Conservation (phyloP, 805 yeast genomes). For the Ogataea siamensis region DNA sequence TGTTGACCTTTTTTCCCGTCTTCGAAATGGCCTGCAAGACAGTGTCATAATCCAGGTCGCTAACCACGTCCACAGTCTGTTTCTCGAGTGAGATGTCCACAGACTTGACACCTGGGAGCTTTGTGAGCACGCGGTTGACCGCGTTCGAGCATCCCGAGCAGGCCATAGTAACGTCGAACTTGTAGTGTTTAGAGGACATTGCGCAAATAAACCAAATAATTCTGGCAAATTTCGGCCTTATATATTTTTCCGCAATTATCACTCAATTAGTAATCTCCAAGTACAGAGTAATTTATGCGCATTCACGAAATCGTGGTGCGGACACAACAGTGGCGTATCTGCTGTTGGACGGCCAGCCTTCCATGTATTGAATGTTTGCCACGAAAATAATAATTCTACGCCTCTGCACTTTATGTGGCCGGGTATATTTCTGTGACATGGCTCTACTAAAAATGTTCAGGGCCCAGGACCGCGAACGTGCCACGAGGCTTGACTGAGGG, state of each 20-base stretch:
- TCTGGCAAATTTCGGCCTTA: slow-evolving; percentile 5
- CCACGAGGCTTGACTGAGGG: too few species aligned
- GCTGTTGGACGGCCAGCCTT: too few species aligned
- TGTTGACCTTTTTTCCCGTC: slow-evolving; percentile 82
- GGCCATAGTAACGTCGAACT: slow-evolving; percentile 79
- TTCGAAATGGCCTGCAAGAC: slow-evolving; percentile 80
- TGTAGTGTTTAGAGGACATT: slow-evolving; percentile 62
- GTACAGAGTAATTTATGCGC: too few species aligned
- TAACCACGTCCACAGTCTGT: slow-evolving; percentile 78
- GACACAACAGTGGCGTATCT: too few species aligned
- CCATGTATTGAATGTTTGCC: too few species aligned
- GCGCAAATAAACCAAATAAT: background rate
- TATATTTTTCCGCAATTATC: slow-evolving; percentile 3
- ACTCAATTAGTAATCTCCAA: slow-evolving; percentile 7
- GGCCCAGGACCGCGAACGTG: too few species aligned
- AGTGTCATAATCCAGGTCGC: slow-evolving; percentile 66
- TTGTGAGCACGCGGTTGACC: slow-evolving; percentile 69
- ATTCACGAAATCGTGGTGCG: too few species aligned
- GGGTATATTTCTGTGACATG: too few species aligned
- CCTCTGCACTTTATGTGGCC: too few species aligned
- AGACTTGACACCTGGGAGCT: slow-evolving; percentile 69
- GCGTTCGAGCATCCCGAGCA: slow-evolving; percentile 90
- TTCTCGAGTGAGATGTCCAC: slow-evolving; percentile 73
- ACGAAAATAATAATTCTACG: too few species aligned
- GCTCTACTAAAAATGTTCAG: too few species aligned